Evolutionary conservation across 495 filamentous ascomycete genomes (phyloP).

Genomic region (Neurospora sp.): DNA sequence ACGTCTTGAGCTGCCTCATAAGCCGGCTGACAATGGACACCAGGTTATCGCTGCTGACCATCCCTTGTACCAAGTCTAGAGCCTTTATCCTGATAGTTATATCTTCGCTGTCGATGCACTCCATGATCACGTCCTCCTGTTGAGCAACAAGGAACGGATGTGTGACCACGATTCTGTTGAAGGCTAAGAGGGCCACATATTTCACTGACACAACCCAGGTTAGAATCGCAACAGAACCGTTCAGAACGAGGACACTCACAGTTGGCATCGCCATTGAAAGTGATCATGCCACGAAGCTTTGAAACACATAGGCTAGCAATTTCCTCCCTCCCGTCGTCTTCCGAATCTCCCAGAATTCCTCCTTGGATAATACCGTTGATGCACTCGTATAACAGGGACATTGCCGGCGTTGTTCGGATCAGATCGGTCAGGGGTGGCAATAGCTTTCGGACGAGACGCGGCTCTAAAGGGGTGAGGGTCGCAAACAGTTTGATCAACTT

Average conservation of each 20-base stretch:
- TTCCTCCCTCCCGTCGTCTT: constrained; percentile 75
- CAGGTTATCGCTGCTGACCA: constrained; percentile 80
- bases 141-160: constrained; percentile 78
- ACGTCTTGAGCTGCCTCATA: constrained; percentile 65
- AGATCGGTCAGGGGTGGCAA: constrained; percentile 87
- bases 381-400: constrained; percentile 95
- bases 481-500: constrained; percentile 99
- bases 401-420: constrained; percentile 87
- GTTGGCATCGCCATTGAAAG: constrained; percentile 87
- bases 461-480: constrained; percentile 85
- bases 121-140: constrained; percentile 91
- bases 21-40: constrained; percentile 75
- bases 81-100: constrained; percentile 94
- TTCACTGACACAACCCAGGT: constrained; percentile 50
- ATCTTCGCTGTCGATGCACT: constrained; percentile 90
- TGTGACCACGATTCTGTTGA: constrained; percentile 83
- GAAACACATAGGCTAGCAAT: constrained; percentile 87
- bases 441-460: constrained; percentile 83
- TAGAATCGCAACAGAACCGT: background rate
- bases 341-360: constrained; percentile 74
- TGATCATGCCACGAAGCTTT: constrained; percentile 88
- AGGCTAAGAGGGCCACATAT: constrained; percentile 92
- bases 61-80: constrained; percentile 79
- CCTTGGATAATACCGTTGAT: constrained; percentile 98
- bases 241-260: constrained; percentile 40